These are phyloP conservation scores for Hygrocybe coccinea DNA, from an alignment of 768 basidiomycete genomes.

Conservation along the genomic window DNA sequence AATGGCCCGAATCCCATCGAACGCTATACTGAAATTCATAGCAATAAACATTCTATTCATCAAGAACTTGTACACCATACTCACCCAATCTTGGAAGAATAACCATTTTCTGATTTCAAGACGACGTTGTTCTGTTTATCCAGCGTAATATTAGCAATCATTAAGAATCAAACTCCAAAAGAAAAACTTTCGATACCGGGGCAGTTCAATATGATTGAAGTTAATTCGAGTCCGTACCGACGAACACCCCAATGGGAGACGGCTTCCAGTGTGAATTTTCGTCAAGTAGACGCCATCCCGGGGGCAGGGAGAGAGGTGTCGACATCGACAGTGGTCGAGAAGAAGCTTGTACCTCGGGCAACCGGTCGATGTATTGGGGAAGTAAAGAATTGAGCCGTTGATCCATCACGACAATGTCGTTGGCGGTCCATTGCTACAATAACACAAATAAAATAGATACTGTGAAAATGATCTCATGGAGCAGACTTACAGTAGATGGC, in stretches of 20 bases:
- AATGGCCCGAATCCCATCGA: too few relatives aligned
- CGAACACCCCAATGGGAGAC: constrained; percentile 63
- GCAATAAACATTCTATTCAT: too few relatives aligned
- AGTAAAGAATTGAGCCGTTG: constrained; percentile 43
- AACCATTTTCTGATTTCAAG: too few relatives aligned
- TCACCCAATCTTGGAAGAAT: too few relatives aligned
- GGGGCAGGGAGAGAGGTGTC: constrained; percentile 16
- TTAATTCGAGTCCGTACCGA: not conserved
- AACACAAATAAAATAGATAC: not conserved
- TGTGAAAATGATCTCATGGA: not conserved
- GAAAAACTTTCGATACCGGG: too few relatives aligned
- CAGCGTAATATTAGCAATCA: too few relatives aligned
- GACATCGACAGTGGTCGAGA: too few relatives aligned
- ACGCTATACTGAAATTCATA: too few relatives aligned
- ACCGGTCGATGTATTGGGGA: constrained; percentile 1
- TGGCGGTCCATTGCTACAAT: constrained; percentile 47
- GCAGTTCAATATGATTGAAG: too few relatives aligned
- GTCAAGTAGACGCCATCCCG: constrained; percentile 54
- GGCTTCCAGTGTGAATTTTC: constrained; percentile 49
- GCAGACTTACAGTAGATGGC: not conserved
- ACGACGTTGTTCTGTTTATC: too few relatives aligned
- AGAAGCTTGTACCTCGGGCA: not conserved
- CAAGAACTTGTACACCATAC: too few relatives aligned
- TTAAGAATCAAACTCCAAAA: too few relatives aligned
- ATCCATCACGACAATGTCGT: constrained; percentile 52